A percentile compares a stretch with the other conserved stretches of the same genome.
These are phyloP conservation scores for Geosmithia putterillii DNA, from an alignment of 2,329 filamentous ascomycete genomes.

Conservation along the genomic window DNA sequence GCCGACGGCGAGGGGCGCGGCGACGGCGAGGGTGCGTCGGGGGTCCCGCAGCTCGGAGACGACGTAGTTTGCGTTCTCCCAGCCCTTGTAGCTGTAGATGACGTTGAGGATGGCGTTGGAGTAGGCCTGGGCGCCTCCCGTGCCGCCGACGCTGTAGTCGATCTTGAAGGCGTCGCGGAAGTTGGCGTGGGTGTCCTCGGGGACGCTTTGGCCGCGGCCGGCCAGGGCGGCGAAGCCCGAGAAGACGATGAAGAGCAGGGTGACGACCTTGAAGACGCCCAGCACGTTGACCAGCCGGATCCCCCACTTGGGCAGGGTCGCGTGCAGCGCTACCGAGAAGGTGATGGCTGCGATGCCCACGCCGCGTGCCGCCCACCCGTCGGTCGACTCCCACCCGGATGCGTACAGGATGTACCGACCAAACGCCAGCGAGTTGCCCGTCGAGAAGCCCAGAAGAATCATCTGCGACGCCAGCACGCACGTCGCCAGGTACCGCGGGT, in stretches of 20 bases:
- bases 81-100: conserved; percentile 50
- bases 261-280: conserved; percentile 46
- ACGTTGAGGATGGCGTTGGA: conserved; percentile 45
- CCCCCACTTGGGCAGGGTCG: conserved; percentile 41
- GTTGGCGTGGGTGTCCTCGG: conserved; percentile 39
- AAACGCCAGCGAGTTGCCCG: conserved; percentile 45
- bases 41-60: conserved; percentile 44
- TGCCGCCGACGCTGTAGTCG: conserved; percentile 27
- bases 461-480: conserved; percentile 49
- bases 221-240: conserved; percentile 45
- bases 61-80: conserved; percentile 53
- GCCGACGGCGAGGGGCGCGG: conserved; percentile 44
- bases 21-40: conserved; percentile 38
- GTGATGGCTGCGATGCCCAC: conserved; percentile 42
- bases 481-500: conserved; percentile 45
- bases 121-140: conserved; percentile 38
- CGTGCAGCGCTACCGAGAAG: conserved; percentile 40
- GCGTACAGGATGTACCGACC: conserved; percentile 46
- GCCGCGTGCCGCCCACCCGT: conserved; percentile 44
- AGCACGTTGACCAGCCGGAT: conserved; percentile 46
- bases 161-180: conserved; percentile 42
- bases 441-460: conserved; percentile 48
- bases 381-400: conserved; percentile 28
- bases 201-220: conserved; percentile 27
- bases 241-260: conserved; percentile 49